Conservation (phyloP, 257 asterid species). For the Rubia yunnanensis region DNA sequence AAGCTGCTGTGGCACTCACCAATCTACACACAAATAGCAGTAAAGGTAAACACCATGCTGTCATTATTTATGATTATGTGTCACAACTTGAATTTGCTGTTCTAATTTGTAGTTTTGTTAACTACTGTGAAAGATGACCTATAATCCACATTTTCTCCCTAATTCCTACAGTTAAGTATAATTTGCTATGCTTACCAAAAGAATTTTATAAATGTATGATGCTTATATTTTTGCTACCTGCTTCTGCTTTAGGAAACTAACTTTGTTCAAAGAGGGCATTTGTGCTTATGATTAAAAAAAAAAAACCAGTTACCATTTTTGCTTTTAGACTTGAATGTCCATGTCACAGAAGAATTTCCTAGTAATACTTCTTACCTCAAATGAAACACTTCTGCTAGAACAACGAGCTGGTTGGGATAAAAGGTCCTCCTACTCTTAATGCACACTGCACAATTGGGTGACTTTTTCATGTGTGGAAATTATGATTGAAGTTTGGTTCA, state of each 20-base stretch:
- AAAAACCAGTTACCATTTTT: background rate
- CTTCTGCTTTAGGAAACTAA: background rate
- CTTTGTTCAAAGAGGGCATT: too few relatives aligned
- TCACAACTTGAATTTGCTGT: background rate
- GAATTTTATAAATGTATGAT: background rate
- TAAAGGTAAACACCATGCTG: slow-evolving; percentile 22
- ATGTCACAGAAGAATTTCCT: background rate
- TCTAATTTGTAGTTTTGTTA: background rate
- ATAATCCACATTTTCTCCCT: background rate
- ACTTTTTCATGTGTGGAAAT: background rate
- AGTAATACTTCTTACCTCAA: background rate
- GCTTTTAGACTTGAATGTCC: background rate
- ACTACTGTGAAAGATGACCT: background rate
- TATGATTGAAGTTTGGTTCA: too few relatives aligned
- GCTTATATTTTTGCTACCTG: background rate
- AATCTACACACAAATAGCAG: slow-evolving; percentile 30
- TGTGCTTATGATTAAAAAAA: too few relatives aligned
- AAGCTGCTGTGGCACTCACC: slow-evolving; percentile 70
- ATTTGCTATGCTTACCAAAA: background rate
- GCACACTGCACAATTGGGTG: background rate
- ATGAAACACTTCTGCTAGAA: background rate
- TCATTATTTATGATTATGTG: background rate
- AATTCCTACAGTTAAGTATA: background rate
- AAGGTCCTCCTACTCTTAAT: background rate
- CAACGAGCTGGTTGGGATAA: background rate